Evolutionary conservation across 2,329 filamentous ascomycete species (phyloP), one percentile per base, ranked within the genome.

Genomic region (Fusarium begoniae): DNA sequence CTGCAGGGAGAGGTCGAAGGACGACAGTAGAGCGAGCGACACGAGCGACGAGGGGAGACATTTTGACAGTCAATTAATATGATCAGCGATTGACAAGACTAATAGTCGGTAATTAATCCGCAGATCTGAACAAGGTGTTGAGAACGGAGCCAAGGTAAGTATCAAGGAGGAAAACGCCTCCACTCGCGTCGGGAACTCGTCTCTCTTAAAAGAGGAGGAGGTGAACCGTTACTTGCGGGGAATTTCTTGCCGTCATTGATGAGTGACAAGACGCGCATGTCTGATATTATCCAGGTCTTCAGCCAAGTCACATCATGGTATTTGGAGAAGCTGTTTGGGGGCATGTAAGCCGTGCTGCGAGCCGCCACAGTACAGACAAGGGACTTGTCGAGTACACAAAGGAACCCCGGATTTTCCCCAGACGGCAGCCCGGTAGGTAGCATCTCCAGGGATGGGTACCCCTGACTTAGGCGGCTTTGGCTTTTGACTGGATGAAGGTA

Each of bases 211-310:
- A 44, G 66, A 61, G 56, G 24, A 44, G 28, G 53, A 51, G 37
- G 66, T 48, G 32, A 65, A 43, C 20, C 41, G 54, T 22, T 38
- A 20, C 38, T 43, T 57, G 72, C 63, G 72, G 72, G 64, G 69
- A 65, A 70, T 73, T 70, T 64, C 58, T 66, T 70, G 38, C 60
- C 72, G 72, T 75, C 72, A 70, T 73, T 54, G 55, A 75, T 66
- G 61, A 59, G 69, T 70, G 63, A 57, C 38, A 59, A 61, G 63
- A 59, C 51, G 68, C 59, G 45, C 45, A 51, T 50, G 26, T 24
- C 38, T 48, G 43, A 24, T 22, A 51, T 57, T 55, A 35, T 58
- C 47, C 26, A 53, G 41, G 70, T 58, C 58, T 24, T 38, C 4
- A 6, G 4, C 6, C 2, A 75, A 12, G 72, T 74, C 56, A 56